A percentile compares a stretch with the other conserved stretches of the same genome.
phyloP scores from a whole-genome alignment of 768 basidiomycete genomes.

The Boletellus ananas region DNA sequence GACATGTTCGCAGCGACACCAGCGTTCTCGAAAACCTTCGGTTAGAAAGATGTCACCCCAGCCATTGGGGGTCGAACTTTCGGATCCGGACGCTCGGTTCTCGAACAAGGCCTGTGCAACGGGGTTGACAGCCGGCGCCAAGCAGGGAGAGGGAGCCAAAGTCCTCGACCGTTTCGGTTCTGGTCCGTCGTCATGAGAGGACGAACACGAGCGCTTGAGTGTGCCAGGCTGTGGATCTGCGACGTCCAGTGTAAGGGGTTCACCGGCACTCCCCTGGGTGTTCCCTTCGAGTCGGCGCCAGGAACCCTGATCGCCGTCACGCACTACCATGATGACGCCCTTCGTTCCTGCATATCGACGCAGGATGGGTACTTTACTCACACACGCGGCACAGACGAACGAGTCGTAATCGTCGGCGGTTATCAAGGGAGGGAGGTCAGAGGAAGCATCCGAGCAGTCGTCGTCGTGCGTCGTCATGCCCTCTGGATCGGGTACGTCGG shows the following conservation, averaged over 20 bases:
- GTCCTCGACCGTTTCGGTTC: slow-evolving; percentile 44
- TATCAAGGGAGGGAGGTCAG: slow-evolving; percentile 64
- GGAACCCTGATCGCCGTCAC: slow-evolving; percentile 39
- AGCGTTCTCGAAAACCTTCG: slow-evolving; percentile 69
- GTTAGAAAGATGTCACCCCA: slow-evolving; percentile 74
- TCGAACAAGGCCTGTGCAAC: slow-evolving; percentile 45
- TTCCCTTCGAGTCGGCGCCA: slow-evolving; percentile 53
- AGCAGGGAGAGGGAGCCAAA: slow-evolving; percentile 41
- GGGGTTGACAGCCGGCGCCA: slow-evolving; percentile 50
- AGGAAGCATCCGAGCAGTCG: slow-evolving; percentile 58
- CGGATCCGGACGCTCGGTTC: slow-evolving; percentile 9
- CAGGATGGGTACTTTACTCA: slow-evolving; percentile 49
- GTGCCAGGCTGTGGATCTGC: slow-evolving; percentile 18
- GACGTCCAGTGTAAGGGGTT: slow-evolving; percentile 21
- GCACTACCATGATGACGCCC: slow-evolving; percentile 65
- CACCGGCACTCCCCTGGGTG: background rate
- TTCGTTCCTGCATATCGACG: slow-evolving; percentile 63
- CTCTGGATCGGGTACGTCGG: slow-evolving; percentile 12
- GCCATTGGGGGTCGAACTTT: slow-evolving; percentile 36
- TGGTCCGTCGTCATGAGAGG: slow-evolving; percentile 29
- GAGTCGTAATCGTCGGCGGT: slow-evolving; percentile 68
- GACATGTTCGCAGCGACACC: slow-evolving; percentile 71
- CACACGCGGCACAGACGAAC: slow-evolving; percentile 71
- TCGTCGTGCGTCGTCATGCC: slow-evolving; percentile 35
- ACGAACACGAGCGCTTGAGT: slow-evolving; percentile 43